phyloP scores from a whole-genome alignment of 2,329 filamentous ascomycete species.

The Fusarium ambrosium region DNA sequence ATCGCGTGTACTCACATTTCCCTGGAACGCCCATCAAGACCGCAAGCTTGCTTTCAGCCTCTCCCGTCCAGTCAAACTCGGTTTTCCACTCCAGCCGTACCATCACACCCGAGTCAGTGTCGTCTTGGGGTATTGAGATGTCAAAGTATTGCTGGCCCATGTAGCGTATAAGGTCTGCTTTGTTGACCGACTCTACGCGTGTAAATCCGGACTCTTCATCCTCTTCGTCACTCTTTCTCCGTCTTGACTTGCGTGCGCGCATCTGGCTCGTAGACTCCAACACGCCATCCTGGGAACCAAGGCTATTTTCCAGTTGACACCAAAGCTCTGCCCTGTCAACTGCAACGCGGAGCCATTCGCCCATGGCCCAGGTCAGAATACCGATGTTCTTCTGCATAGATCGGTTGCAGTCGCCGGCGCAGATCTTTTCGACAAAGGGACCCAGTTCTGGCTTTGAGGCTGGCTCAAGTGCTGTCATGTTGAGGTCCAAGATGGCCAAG shows the following conservation, averaged over 20 bases:
- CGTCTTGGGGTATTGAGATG: conserved; percentile 54
- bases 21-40: conserved; percentile 69
- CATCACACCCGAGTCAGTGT: conserved; percentile 53
- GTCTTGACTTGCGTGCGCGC: conserved; percentile 44
- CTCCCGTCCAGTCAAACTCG: conserved; percentile 79
- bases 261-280: conserved; percentile 39
- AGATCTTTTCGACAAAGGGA: conserved; percentile 63
- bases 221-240: conserved; percentile 39
- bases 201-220: conserved; percentile 36
- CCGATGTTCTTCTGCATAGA: conserved; percentile 69
- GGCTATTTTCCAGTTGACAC: conserved; percentile 64
- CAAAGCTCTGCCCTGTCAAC: conserved; percentile 73
- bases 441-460: conserved; percentile 71
- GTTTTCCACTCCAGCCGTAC: conserved; percentile 74
- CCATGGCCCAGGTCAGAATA: conserved; percentile 75
- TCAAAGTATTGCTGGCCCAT: conserved; percentile 67
- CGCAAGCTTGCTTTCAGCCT: conserved; percentile 71
- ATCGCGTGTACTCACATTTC: conserved; percentile 68
- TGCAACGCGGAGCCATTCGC: conserved; percentile 75
- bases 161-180: conserved; percentile 64
- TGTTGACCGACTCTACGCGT: conserved; percentile 23
- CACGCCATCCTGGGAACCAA: conserved; percentile 54
- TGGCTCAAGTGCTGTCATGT: conserved; percentile 68
- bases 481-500: conserved; percentile 65
- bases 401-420: conserved; percentile 55